phyloP scores from a whole-genome alignment of 2,329 filamentous ascomycete genomes.

The Aphanoascus verrucosus region DNA sequence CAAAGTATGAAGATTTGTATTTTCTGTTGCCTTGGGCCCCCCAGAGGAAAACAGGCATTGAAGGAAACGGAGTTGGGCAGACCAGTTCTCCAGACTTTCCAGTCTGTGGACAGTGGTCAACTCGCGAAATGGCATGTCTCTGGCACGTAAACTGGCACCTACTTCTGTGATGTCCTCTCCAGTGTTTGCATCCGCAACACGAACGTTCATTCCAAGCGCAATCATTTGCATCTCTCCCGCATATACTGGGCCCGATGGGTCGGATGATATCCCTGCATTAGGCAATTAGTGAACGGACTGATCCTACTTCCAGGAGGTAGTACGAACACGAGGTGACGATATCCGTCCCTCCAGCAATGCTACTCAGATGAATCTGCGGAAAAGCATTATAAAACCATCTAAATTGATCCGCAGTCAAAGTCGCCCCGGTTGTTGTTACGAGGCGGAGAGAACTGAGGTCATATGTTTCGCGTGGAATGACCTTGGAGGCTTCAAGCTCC shows the following conservation, averaged over 20 bases:
- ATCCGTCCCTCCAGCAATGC: slow-evolving; percentile 40
- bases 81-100: slow-evolving; percentile 39
- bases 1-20: slow-evolving; percentile 40
- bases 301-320: not conserved
- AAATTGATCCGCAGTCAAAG: slow-evolving; percentile 35
- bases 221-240: slow-evolving; percentile 39
- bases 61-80: slow-evolving; percentile 38
- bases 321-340: slow-evolving; percentile 32
- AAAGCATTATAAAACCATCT: slow-evolving; percentile 38
- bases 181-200: slow-evolving; percentile 33
- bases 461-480: slow-evolving; percentile 29
- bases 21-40: slow-evolving; percentile 32
- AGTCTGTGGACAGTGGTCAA: slow-evolving; percentile 8
- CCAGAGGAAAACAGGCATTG: slow-evolving; percentile 39
- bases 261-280: slow-evolving; percentile 26
- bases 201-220: slow-evolving; percentile 39
- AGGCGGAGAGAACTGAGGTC: slow-evolving; percentile 33
- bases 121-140: not conserved
- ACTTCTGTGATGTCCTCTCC: slow-evolving; percentile 26
- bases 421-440: slow-evolving; percentile 38
- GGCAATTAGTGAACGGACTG: not conserved
- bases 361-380: slow-evolving; percentile 32
- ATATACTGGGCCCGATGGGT: slow-evolving; percentile 35
- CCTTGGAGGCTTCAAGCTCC: slow-evolving; percentile 30
- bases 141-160: not conserved